phyloP scores from a whole-genome alignment of 345 rosid species.

The Lagerstroemia speciosa region DNA sequence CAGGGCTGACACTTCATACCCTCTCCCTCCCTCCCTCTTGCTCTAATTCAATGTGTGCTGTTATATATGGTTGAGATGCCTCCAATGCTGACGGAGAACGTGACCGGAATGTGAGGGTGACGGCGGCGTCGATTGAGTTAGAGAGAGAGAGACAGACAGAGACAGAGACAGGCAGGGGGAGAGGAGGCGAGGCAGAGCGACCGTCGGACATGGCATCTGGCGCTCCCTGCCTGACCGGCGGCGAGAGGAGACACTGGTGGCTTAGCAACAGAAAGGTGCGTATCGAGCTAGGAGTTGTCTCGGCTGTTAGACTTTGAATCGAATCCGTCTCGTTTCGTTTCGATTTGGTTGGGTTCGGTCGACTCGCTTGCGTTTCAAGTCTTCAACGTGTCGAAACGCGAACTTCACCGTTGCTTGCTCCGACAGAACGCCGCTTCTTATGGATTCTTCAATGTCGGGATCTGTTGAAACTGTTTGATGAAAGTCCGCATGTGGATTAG shows the following conservation, averaged over 20 bases:
- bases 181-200: not conserved
- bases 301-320: not conserved
- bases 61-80: not conserved
- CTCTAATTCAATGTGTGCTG: not conserved
- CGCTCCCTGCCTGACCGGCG: constrained; percentile 23
- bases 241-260: constrained; percentile 67
- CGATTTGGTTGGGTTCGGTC: not conserved
- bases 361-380: not conserved
- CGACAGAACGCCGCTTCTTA: not conserved
- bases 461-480: not conserved
- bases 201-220: constrained; percentile 32
- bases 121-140: not conserved
- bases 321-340: not conserved
- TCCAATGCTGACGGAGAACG: not conserved
- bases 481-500: not conserved
- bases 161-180: too few species aligned
- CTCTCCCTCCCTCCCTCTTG: not conserved
- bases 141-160: constrained; percentile 5
- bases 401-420: not conserved
- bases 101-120: constrained; percentile 7
- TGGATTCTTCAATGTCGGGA: not conserved
- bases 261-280: constrained; percentile 71
- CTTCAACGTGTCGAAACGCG: not conserved
- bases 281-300: not conserved
- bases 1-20: constrained; percentile 1